Base-by-base conservation (phyloP, 306 rosid genomes). In the Prunus kanzakura region DNA sequence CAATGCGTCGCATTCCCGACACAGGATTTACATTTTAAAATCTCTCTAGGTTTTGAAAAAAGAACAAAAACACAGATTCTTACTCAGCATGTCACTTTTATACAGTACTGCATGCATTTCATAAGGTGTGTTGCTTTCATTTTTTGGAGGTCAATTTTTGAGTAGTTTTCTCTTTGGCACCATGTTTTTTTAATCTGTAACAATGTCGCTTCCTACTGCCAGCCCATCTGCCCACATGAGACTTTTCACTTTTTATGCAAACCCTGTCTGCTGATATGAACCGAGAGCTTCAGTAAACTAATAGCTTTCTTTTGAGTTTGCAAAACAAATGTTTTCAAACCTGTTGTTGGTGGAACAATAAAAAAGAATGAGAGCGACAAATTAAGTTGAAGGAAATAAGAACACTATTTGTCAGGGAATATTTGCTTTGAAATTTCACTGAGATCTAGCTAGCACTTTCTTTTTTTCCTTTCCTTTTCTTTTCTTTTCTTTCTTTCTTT, bases 111-210 rank as follows among this genome's bases (percentile, higher is more conserved):
- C 57, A 76, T 30, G 76, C 35, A 69, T 55, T 72, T 30, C 32
- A 27, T 57, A 14, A 50, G 38, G 61, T 50, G 54, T 45, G 65
- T 45, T 73, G 66, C 47, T 38, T 76, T 78, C 82, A 78, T 64
- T 71, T 71, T 49, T 55, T 38, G 66, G 51, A 3, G 18, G 69
- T 73, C 74, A n/a, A 12, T 69, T 65, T 56, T 30, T 58, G 64
- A 76, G 61, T n/a, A 50, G 62, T 70, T 56, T 29, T 23, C 27
- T 35, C 8, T 35, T 38, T 71, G 19, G 52, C 32, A 23, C 25
- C 71, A 65, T 72, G 46, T 71, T 66, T 76, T 72, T 46, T 49
- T 46, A 64, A 20, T 73, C 82, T 54, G 56, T 60, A 63, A 27
- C 0, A 3, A 27, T 64, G 56, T 23, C 29, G 41, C 61, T 38